Evolutionary conservation across 2,329 filamentous ascomycete species (phyloP).

Genomic region (Fusarium scirpi): DNA sequence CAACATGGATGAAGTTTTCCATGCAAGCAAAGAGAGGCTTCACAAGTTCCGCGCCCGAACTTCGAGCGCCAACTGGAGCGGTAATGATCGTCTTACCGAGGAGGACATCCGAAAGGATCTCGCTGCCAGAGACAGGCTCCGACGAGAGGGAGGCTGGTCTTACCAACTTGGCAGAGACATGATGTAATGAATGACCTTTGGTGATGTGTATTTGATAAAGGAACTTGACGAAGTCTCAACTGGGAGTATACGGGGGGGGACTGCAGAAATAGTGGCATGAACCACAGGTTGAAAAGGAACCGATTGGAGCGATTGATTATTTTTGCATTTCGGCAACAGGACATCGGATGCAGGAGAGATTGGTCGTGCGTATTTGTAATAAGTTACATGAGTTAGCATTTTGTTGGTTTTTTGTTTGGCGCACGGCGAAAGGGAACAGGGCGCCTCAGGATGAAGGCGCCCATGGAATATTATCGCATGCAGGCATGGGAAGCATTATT

Average conservation of each 20-base stretch:
- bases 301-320: constrained; percentile 27
- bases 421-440: constrained; percentile 37
- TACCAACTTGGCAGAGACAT: constrained; percentile 69
- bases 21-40: constrained; percentile 84
- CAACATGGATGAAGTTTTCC: constrained; percentile 97
- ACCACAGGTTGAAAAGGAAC: constrained; percentile 21
- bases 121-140: constrained; percentile 81
- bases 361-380: constrained; percentile 39
- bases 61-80: constrained; percentile 93
- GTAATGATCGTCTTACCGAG: constrained; percentile 83
- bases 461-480: not conserved
- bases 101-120: constrained; percentile 87
- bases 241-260: constrained; percentile 14
- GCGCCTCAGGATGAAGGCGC: not conserved
- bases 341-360: constrained; percentile 35
- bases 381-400: constrained; percentile 18
- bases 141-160: constrained; percentile 87
- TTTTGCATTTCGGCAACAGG: constrained; percentile 29
- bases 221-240: constrained; percentile 15
- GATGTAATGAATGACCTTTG: constrained; percentile 48
- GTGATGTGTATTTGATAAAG: constrained; percentile 29
- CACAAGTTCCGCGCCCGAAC: constrained; percentile 92
- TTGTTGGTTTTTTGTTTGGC: constrained; percentile 36
- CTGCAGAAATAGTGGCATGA: constrained; percentile 10
- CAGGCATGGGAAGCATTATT: constrained; percentile 19